Evolutionary conservation across 768 basidiomycete genomes (phyloP), one percentile per base, ranked within the genome.

Genomic region (Lactarius hengduanensis): DNA sequence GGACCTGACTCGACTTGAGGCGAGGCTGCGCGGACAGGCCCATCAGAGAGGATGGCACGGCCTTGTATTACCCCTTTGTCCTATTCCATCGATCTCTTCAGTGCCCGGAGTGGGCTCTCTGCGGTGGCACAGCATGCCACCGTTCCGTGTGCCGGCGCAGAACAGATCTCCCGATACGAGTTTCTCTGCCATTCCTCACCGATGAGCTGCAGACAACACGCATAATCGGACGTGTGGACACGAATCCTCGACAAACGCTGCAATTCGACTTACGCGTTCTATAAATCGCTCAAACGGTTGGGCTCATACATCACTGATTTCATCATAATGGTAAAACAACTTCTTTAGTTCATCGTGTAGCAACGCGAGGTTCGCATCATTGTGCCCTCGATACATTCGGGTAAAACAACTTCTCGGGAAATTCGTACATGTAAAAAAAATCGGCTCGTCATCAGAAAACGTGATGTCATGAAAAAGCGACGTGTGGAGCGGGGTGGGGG

Each of bases 391-490:
- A 56, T 57, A 67, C 57, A 59, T 41, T 26, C 34, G 53, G 50
- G 57, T 63, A 59, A 30, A 26, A 28, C 34, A 55, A 59, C 30
- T 63, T 18, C 61, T 54, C 56, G 16, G 28, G n/a, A 9, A 41
- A 58, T 38, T 40, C 22, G 56, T 60, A 53, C 53, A 53, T 55
- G 56, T 30, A 16, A 47, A 53, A 26, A 15, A 53, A 26, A 26
- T 15, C 22, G 50, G 30, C 7, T 38, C 55, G 34, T 54, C 34
- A n/a, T 67, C 28, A 15, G 26, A 34, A 59, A 59, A 30, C 57
- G 57, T 67, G 41, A 62, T 30, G 56, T 66, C 65, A 62, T 66
- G 47, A 66, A 26, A 26, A 45, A 9, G 57, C 58, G 22, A 43
- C 8, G 50, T 22, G 58, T 54, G 64, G 47, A 20, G 4, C 5